Evolutionary conservation across 2,329 filamentous ascomycete species (phyloP).

Genomic region (Penicillium sp.): DNA sequence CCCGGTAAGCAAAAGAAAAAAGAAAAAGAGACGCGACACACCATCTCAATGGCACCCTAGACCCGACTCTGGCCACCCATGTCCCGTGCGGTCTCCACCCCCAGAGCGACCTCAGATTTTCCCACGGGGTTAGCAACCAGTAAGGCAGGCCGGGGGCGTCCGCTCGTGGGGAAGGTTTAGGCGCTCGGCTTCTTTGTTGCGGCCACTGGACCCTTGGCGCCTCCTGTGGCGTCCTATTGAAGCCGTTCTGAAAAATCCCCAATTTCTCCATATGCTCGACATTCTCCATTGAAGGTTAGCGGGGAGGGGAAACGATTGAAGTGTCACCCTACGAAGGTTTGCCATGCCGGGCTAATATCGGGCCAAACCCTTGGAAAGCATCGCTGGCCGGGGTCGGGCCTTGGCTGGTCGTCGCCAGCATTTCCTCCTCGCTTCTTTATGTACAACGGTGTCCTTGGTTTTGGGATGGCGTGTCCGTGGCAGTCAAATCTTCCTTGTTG

Average conservation of each 20-base stretch:
- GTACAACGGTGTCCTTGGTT: neutral
- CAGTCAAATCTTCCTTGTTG: neutral
- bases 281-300: neutral
- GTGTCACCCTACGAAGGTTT: constrained; percentile 7
- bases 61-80: neutral
- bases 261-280: neutral
- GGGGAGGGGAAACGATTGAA: neutral
- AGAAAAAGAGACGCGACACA: too few species aligned
- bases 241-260: constrained; percentile 2
- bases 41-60: neutral
- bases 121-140: constrained; percentile 1
- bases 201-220: constrained; percentile 1
- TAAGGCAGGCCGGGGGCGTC: neutral
- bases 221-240: constrained; percentile 12
- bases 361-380: constrained; percentile 6
- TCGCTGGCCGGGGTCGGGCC: neutral
- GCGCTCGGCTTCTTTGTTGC: neutral
- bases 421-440: neutral
- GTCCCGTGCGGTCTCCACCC: constrained; percentile 3
- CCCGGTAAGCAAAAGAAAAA: neutral
- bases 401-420: neutral
- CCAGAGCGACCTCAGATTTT: neutral
- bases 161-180: neutral
- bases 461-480: neutral
- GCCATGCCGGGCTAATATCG: constrained; percentile 16